A percentile compares a stretch with the other conserved stretches of the same genome.
Conservation (phyloP, 2,329 filamentous ascomycete genomes). For the Xylaria sp. region DNA sequence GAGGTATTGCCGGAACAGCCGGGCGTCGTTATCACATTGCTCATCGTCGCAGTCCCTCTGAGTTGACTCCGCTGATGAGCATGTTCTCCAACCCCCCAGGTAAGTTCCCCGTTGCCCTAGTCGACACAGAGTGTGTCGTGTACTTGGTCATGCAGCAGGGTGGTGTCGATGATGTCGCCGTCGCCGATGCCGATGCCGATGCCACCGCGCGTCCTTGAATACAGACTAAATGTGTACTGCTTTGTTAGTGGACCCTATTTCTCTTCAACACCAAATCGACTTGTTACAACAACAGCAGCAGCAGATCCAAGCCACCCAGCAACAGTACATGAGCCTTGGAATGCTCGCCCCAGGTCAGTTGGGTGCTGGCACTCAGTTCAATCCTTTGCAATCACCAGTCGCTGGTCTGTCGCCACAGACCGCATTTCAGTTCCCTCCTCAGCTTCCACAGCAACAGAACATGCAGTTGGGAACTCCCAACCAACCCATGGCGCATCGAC, state of each 20-base stretch:
- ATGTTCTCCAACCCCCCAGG: conserved; percentile 65
- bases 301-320: conserved; percentile 91
- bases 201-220: background rate
- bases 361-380: conserved; percentile 64
- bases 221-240: conserved; percentile 22
- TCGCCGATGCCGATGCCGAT: conserved; percentile 3
- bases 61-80: conserved; percentile 97
- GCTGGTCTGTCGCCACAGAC: conserved; percentile 71
- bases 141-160: conserved; percentile 4
- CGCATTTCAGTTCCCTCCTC: conserved; percentile 83
- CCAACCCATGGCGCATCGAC: conserved; percentile 82
- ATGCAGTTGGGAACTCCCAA: conserved; percentile 69
- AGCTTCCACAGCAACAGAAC: conserved; percentile 62
- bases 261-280: conserved; percentile 97
- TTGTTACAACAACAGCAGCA: conserved; percentile 96
- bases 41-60: conserved; percentile 92
- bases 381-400: conserved; percentile 74
- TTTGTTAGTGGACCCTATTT: conserved; percentile 82
- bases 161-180: conserved; percentile 7
- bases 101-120: conserved; percentile 37
- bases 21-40: conserved; percentile 94
- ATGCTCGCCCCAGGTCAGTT: conserved; percentile 87
- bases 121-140: background rate
- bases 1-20: conserved; percentile 64
- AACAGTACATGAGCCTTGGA: conserved; percentile 97